These are phyloP conservation scores for Calonectria crousiana DNA, from an alignment of 2,329 filamentous ascomycete genomes.

Conservation along the genomic window DNA sequence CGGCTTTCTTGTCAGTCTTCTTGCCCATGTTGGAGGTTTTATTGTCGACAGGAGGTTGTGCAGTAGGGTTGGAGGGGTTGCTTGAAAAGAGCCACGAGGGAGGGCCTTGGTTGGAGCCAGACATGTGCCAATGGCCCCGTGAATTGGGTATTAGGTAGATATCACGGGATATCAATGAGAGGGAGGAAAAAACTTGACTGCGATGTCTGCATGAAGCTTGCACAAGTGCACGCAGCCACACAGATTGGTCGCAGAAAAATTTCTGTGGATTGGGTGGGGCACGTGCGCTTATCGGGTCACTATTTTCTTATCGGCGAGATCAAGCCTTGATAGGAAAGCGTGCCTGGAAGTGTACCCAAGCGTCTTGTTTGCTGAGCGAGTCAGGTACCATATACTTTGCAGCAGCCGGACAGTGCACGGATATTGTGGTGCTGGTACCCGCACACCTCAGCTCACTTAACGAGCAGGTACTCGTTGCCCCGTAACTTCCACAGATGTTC, in stretches of 20 bases:
- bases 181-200: conserved; percentile 28
- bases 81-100: conserved; percentile 60
- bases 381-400: neutral
- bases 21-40: conserved; percentile 50
- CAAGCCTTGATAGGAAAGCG: neutral
- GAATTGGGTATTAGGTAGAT: conserved; percentile 13
- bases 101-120: conserved; percentile 45
- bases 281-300: conserved; percentile 32
- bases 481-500: conserved; percentile 5
- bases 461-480: conserved; percentile 15
- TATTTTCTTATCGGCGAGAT: conserved; percentile 31
- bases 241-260: conserved; percentile 37
- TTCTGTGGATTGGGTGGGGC: conserved; percentile 43
- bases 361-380: neutral
- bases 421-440: neutral
- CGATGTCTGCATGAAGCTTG: conserved; percentile 10
- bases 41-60: conserved; percentile 29
- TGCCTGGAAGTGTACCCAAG: neutral
- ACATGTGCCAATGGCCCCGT: conserved; percentile 47
- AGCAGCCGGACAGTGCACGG: neutral
- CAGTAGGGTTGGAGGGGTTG: conserved; percentile 46
- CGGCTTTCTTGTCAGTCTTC: conserved; percentile 42
- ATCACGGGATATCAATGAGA: neutral
- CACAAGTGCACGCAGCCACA: conserved; percentile 17
- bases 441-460: neutral